A percentile compares a stretch with the other conserved stretches of the same genome.
These are phyloP conservation scores for Phyllosticta citribraziliensis DNA, from an alignment of 2,329 filamentous ascomycete genomes.

Conservation along the genomic window DNA sequence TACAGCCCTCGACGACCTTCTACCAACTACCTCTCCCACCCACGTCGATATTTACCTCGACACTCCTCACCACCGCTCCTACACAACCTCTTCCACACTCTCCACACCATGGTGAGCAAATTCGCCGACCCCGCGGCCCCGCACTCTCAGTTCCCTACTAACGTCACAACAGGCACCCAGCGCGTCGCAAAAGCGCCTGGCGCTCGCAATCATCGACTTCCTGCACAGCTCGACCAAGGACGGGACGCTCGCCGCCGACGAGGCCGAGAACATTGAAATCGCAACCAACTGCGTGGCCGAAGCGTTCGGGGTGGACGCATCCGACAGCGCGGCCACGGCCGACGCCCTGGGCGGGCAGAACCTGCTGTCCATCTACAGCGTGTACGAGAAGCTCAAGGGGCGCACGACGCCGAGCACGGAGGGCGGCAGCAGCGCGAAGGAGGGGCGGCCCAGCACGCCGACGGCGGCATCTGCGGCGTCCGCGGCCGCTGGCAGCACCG, in stretches of 20 bases:
- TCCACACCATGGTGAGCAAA: conserved; percentile 1
- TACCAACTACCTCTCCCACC: background rate
- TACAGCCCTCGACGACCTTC: conserved; percentile 7
- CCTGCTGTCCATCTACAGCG: conserved; percentile 82
- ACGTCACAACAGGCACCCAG: conserved; percentile 24
- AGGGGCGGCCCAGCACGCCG: conserved; percentile 32
- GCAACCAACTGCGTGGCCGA: conserved; percentile 91
- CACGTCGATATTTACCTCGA: background rate
- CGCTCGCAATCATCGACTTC: conserved; percentile 95
- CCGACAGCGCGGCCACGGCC: conserved; percentile 59
- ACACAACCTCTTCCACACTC: background rate
- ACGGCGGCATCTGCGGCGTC: conserved; percentile 20
- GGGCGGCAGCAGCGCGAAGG: conserved; percentile 30
- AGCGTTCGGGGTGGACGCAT: conserved; percentile 88
- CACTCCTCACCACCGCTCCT: background rate
- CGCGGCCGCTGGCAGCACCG: conserved; percentile 25
- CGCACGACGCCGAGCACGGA: conserved; percentile 43
- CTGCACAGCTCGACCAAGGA: conserved; percentile 74
- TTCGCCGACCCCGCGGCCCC: background rate
- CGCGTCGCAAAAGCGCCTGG: conserved; percentile 70
- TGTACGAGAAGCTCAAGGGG: conserved; percentile 89
- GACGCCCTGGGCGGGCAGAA: conserved; percentile 78
- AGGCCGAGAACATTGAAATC: conserved; percentile 88
- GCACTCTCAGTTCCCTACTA: background rate
- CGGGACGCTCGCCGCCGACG: conserved; percentile 78